Base-by-base conservation (phyloP, 371 early-diverging fungal species). In the Parasitella parasitica region DNA sequence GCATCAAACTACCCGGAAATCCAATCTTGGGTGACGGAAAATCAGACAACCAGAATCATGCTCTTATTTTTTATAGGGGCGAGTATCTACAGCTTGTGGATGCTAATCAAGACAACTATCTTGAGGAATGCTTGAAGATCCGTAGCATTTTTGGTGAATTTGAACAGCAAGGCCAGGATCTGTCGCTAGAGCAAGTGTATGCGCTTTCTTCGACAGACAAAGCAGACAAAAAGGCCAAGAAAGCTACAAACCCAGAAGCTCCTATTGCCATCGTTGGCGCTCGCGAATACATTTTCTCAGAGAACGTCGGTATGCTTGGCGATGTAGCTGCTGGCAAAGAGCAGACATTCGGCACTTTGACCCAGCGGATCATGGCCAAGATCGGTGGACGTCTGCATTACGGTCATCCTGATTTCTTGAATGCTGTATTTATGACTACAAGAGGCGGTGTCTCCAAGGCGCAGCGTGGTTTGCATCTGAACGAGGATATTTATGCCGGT, bases 401-500 rank as follows among this genome's bases (percentile, higher is more conserved):
- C 69, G 95, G 96, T 0, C 95, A 96, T 70, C 95, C 95, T 0
- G 96, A 96, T 73, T 94, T 94, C 67, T 77, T 94, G 61, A 95
- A 95, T 75, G 86, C 90, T 57, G 82, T 91, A 32, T 96, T 88
- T 66, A 93, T 95, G 96, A 86, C 87, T 7, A 94, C 94, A 2
- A 87, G 94, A 13, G 94, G 94, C 56, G 94, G 89, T 57, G 88
- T 95, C 28, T 87, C 89, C 41, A 96, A 96, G 72, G 96, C 93
- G 4, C 95, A 94, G 66, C 92, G 92, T 61, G 94, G 94, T 16
- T 80, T 96, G 28, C 94, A 93, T 60, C 80, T 96, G 60, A 96
- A 95, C 67, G 96, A 96, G 75, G 96, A 96, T 72, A 94, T 96
- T 61, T 95, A 90, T 63, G 94, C 94, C 6, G 95, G 96, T 57